These are phyloP conservation scores for Rhizopogon sp. DNA, from an alignment of 768 basidiomycete genomes.

Conservation along the genomic window DNA sequence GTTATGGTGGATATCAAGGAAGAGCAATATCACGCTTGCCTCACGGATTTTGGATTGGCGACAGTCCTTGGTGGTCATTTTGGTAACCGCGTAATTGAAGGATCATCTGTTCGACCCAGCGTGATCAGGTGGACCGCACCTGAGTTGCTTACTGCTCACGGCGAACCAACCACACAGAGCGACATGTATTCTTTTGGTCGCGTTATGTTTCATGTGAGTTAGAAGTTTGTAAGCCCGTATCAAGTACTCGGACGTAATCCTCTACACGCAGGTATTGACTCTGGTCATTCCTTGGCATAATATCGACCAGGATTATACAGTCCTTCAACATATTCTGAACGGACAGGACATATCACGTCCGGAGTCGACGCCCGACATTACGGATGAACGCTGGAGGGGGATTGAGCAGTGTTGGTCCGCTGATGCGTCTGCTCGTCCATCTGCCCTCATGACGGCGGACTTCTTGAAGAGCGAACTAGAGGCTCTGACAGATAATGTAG, in stretches of 20 bases:
- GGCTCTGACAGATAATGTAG: not conserved
- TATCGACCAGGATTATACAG: not conserved
- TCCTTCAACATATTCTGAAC: not conserved
- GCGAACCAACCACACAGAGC: conserved; percentile 15
- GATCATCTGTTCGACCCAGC: conserved; percentile 9
- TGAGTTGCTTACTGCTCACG: conserved; percentile 25
- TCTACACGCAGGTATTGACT: not conserved
- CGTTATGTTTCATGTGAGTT: conserved; percentile 9
- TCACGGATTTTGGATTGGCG: conserved; percentile 40
- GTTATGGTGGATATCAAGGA: conserved; percentile 29
- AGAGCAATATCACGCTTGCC: conserved; percentile 28
- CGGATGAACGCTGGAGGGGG: not conserved
- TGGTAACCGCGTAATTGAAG: not conserved
- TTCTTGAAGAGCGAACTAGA: no score
- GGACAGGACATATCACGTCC: not conserved
- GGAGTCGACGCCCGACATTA: not conserved
- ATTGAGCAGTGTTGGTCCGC: no score
- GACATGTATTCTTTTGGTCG: conserved; percentile 36
- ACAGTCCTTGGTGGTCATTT: conserved; percentile 27
- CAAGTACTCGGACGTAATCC: not conserved
- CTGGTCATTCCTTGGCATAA: not conserved
- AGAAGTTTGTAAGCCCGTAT: not conserved
- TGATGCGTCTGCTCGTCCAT: no score
- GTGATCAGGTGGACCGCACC: conserved; percentile 40
- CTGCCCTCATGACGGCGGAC: no score